Evolutionary conservation across 164 flowering plant genomes (phyloP), one percentile per base, ranked within the genome.

Genomic region (Liquidambar formosana): DNA sequence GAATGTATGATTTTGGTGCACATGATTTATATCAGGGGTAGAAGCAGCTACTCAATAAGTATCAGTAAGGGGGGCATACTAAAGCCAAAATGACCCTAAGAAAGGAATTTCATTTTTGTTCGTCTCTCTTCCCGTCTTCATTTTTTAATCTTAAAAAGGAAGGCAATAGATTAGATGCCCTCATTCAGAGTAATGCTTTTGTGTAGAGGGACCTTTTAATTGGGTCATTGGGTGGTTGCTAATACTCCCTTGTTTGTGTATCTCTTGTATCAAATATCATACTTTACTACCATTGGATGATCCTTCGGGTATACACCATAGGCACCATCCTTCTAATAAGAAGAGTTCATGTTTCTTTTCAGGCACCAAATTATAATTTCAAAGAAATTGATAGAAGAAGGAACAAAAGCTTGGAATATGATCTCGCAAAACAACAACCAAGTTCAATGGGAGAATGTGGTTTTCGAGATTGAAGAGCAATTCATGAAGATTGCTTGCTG

Each of bases 301-400:
- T 38, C 10, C 5, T n/a, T 64, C 11, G 18, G 56, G 48, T 28
- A 49, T 65, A 10, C 8, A 12, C 51, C 46, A 16, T 61, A 61
- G 18, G 43, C 23, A 26, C 28, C 33, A 51, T 44, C 21, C 61
- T 13, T 23, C 21, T 54, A 52, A 52, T 28, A 26, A 21, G 12
- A 45, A n/a, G 44, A 12, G 15, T 16, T 19, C 10, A 22, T 67
- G 44, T 61, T 18, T 49, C 61, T 57, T 45, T 66, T 65, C 77
- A 95, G 98, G 85, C 64, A 72, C 69, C 98, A 89, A 74, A 88
- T 96, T 76, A 61, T 64, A 53, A 84, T 86, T 41, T 83, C 99
- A 65, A 96, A 86, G 82, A 73, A 80, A 74, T 69, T 96, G 81
- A 72, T 93, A 56, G 89, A 80, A 65, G 97, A 96, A 41, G 99